A percentile compares a stretch with the other conserved stretches of the same genome.
Conservation (phyloP, 1,284 basidiomycete genomes). For the Exobasidium rhododendri region DNA sequence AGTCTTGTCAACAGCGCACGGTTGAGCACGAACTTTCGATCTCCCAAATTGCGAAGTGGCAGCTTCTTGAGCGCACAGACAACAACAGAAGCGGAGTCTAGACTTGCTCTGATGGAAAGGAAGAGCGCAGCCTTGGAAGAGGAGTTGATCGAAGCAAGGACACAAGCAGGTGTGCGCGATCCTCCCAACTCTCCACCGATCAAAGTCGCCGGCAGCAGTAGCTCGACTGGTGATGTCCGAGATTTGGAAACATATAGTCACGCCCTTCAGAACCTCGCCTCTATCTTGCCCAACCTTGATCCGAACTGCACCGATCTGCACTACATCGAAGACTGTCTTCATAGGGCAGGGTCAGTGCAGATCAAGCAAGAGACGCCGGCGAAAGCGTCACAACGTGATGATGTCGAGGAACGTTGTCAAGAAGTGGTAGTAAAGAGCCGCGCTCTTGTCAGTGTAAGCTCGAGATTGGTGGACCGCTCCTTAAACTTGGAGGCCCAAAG, state of each 20-base stretch:
- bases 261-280: not conserved
- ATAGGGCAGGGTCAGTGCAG: not conserved
- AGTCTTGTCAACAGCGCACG: not conserved
- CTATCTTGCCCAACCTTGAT: not conserved
- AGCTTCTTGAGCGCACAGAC: not conserved
- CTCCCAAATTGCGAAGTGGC: not conserved
- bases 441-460: not conserved
- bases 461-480: not conserved
- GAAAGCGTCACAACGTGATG: not conserved
- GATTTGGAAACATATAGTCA: not conserved
- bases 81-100: not conserved
- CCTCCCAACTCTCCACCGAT: conserved; percentile 7
- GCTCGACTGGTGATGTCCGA: not conserved
- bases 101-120: conserved; percentile 31
- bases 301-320: not conserved
- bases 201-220: conserved; percentile 15
- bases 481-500: not conserved
- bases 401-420: conserved; percentile 3
- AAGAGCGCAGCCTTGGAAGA: conserved; percentile 42
- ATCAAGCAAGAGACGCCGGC: not conserved
- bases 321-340: not conserved
- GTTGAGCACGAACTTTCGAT: not conserved
- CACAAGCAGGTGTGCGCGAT: conserved; percentile 4
- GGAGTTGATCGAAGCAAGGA: conserved; percentile 24
- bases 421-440: not conserved